Evolutionary conservation across 306 rosid species (phyloP).

Genomic region (Medicago lupulina): DNA sequence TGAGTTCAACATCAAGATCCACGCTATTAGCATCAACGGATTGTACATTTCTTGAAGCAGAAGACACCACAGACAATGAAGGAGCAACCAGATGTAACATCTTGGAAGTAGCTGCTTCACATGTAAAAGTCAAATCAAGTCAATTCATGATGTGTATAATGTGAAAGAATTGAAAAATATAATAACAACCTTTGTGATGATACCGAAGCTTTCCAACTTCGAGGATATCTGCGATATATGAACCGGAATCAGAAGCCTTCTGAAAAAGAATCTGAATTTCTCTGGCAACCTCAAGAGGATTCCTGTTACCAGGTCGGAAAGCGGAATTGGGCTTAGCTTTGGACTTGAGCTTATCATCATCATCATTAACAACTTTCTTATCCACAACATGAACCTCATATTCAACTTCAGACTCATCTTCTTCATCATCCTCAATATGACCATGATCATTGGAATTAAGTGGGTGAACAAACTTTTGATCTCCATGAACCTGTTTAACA

Average conservation of each 20-base stretch:
- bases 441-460: conserved; percentile 30
- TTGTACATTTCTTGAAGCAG: conserved; percentile 62
- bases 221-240: conserved; percentile 70
- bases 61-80: conserved; percentile 59
- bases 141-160: background rate
- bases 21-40: conserved; percentile 44
- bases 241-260: conserved; percentile 82
- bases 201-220: conserved; percentile 84
- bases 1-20: conserved; percentile 57
- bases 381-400: conserved; percentile 50
- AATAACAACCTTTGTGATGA: conserved; percentile 53
- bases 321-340: conserved; percentile 63
- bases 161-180: background rate
- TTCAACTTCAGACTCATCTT: conserved; percentile 42
- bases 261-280: conserved; percentile 80
- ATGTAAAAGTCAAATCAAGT: background rate
- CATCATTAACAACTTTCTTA: conserved; percentile 69
- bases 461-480: conserved; percentile 57
- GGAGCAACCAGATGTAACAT: conserved; percentile 70
- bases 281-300: conserved; percentile 69
- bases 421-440: background rate
- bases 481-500: conserved; percentile 79
- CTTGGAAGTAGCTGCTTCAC: conserved; percentile 72
- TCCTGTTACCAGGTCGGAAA: conserved; percentile 59
- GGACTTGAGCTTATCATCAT: conserved; percentile 38